These are phyloP conservation scores for Hanseniaspora singularis DNA, from an alignment of 805 yeast genomes.

Conservation along the genomic window DNA sequence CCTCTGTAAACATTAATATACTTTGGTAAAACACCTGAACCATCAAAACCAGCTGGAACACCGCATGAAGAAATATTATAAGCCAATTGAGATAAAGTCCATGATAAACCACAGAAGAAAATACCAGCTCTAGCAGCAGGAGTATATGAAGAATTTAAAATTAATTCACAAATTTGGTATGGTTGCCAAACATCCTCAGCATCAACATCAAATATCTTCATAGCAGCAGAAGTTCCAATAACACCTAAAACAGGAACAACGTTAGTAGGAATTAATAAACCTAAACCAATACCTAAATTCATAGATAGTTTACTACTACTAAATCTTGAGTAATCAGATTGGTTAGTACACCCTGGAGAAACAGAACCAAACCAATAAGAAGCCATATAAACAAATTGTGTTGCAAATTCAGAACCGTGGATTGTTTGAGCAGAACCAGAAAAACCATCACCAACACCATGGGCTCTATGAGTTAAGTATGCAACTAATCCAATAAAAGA, in stretches of 20 bases:
- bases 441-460: slow-evolving; percentile 30
- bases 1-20: slow-evolving; percentile 34
- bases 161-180: slow-evolving; percentile 26
- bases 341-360: slow-evolving; percentile 33
- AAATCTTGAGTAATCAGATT: slow-evolving; percentile 33
- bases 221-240: slow-evolving; percentile 33
- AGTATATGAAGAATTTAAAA: slow-evolving; percentile 26
- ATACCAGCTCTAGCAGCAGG: slow-evolving; percentile 31
- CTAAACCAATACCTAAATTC: slow-evolving; percentile 28
- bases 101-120: slow-evolving; percentile 33
- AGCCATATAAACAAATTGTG: slow-evolving; percentile 35
- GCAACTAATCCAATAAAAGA: slow-evolving; percentile 34
- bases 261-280: slow-evolving; percentile 31
- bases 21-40: slow-evolving; percentile 32
- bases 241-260: slow-evolving; percentile 36
- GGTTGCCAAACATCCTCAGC: slow-evolving; percentile 32
- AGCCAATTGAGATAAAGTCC: slow-evolving; percentile 31
- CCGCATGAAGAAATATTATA: slow-evolving; percentile 33
- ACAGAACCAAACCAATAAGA: slow-evolving; percentile 35
- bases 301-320: slow-evolving; percentile 28
- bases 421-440: slow-evolving; percentile 24
- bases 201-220: slow-evolving; percentile 23
- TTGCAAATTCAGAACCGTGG: slow-evolving; percentile 30
- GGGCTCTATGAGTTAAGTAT: slow-evolving; percentile 27
- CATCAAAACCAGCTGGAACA: slow-evolving; percentile 36